Evolutionary conservation across 306 rosid genomes (phyloP).

Genomic region (Clitoria ternatea): DNA sequence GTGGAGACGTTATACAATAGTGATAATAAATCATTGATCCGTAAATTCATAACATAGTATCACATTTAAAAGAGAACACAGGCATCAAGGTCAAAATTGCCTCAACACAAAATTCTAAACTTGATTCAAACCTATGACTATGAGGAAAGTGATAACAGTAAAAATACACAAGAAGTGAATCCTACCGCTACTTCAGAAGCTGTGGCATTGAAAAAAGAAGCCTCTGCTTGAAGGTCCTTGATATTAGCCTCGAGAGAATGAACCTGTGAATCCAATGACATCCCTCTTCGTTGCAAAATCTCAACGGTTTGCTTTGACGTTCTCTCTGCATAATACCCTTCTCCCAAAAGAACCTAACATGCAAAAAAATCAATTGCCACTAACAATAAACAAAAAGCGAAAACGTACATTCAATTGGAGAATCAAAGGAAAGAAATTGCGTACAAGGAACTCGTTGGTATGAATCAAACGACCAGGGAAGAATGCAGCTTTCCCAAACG

Average conservation of each 20-base stretch:
- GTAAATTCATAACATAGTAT: neutral
- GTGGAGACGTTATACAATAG: too few species aligned
- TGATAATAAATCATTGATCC: neutral
- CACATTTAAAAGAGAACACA: neutral
- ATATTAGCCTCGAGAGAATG: conserved; percentile 59
- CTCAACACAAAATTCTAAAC: neutral
- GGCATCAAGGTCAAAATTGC: neutral
- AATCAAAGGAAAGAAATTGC: neutral
- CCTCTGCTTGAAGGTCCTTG: conserved; percentile 59
- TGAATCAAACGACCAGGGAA: conserved; percentile 91
- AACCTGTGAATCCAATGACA: conserved; percentile 60
- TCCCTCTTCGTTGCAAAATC: conserved; percentile 75
- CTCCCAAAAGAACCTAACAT: conserved; percentile 83
- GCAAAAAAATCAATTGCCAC: neutral
- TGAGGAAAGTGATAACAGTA: neutral
- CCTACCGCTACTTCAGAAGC: conserved; percentile 62
- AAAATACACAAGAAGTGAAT: neutral
- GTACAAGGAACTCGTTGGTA: conserved; percentile 85
- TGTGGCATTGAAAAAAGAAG: conserved; percentile 52
- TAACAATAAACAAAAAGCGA: neutral
- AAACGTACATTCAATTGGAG: neutral
- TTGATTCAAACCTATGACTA: neutral
- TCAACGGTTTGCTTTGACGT: conserved; percentile 76
- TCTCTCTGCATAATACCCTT: conserved; percentile 76
- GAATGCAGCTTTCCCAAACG: conserved; percentile 92